These are phyloP conservation scores for Mycena olivaceomarginata DNA, from an alignment of 768 basidiomycete genomes.

Conservation along the genomic window DNA sequence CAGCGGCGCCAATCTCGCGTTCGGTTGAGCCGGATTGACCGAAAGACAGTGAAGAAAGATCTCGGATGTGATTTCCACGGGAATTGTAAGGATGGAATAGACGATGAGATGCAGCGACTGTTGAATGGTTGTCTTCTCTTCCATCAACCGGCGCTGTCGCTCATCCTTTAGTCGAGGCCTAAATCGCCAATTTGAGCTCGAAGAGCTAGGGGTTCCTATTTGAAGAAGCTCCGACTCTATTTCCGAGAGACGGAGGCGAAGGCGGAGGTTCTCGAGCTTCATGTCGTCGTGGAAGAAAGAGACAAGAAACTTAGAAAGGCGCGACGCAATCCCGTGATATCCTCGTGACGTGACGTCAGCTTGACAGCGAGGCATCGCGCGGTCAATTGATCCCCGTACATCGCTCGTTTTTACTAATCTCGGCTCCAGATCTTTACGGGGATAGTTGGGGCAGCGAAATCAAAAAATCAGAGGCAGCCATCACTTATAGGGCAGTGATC, in stretches of 20 bases:
- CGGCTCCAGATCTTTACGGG: no score
- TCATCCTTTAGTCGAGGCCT: conserved; percentile 8
- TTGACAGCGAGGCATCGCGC: no score
- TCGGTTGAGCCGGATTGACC: neutral
- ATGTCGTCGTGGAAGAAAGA: neutral
- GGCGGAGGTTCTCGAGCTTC: conserved; percentile 5
- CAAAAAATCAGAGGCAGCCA: no score
- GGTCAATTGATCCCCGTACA: neutral
- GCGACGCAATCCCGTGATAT: neutral
- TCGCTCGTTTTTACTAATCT: no score
- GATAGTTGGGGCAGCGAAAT: no score
- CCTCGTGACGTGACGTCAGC: neutral
- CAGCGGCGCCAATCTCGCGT: conserved; percentile 2
- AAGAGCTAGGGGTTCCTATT: neutral
- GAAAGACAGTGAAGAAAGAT: conserved; percentile 25
- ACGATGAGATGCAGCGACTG: neutral
- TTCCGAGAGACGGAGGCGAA: neutral
- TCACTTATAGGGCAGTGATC: no score
- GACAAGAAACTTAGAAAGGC: neutral
- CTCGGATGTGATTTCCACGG: conserved; percentile 16
- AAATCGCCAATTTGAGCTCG: no score
- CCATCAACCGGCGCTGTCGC: conserved; percentile 7
- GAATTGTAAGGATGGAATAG: conserved; percentile 16
- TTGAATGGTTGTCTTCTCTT: conserved; percentile 3
- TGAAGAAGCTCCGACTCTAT: neutral